Base-by-base conservation (phyloP, 179 eudicot genomes). In the Spergularia azorica region DNA sequence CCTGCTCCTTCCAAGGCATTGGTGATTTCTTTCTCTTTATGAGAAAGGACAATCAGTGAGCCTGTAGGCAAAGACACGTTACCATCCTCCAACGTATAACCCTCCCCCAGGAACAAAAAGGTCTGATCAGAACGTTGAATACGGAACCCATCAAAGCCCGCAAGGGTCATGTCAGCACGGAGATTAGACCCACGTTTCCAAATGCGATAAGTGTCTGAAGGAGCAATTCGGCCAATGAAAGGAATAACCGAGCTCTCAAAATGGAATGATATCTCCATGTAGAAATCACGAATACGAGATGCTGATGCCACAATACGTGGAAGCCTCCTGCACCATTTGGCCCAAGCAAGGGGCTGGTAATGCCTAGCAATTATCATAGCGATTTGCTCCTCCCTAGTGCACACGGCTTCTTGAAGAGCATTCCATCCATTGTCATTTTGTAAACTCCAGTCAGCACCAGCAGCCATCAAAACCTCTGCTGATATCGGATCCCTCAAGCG, bases 1-100 rank as follows among this genome's bases (percentile, higher is more conserved):
- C 97, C 96, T 12, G 97, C 98, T 61, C 96, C 97, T 79, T 94
- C 98, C 86, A 94, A 83, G n/a, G 97, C 93, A 79, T 94, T 94
- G 12, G 91, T 92, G 63, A 94, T 85, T 79, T 94, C 98, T 70
- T 83, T 94, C 83, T 83, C 93, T 76, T 92, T 94, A 76, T 94
- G 98, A 52, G 98, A 73, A 43, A 94, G 87, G 58, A 91, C 93
- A 76, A 89, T 81, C 75, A 94, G 80, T 15, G 98, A 89, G 52
- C 98, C 98, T 20, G 90, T 79, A 61, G 97, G 90, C 80, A 94
- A 83, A 70, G 91, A 83, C 38, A 85, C 65, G 36, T 80, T 92
- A 48, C 93, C 89, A 78, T 89, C 92, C 36, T 81, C 94, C 0
- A 93, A 89, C 20, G 86, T 63, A 76, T 90, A 87, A 50, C 96